A percentile compares a stretch with the other conserved stretches of the same genome.
phyloP scores from a whole-genome alignment of 2,329 filamentous ascomycete species.

The Curvularia spicifera region DNA sequence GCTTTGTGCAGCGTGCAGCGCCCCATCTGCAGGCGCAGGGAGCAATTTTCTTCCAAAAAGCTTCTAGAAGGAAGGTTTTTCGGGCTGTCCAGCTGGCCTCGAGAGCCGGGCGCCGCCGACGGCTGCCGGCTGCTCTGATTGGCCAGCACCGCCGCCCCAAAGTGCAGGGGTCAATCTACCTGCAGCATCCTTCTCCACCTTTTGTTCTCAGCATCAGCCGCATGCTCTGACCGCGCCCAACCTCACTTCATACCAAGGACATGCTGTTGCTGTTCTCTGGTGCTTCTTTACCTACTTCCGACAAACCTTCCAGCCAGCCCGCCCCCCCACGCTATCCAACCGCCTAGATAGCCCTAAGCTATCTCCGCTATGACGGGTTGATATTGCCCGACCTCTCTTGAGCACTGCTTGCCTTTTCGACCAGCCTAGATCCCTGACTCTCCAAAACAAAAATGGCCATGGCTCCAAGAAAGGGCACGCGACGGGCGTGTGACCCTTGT shows the following conservation, averaged over 20 bases:
- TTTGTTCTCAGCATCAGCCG: constrained; percentile 36
- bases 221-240: constrained; percentile 29
- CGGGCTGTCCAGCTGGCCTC: constrained; percentile 1
- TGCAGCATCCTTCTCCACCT: constrained; percentile 40
- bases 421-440: constrained; percentile 23
- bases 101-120: constrained; percentile 4
- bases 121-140: constrained; percentile 17
- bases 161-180: constrained; percentile 30
- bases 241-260: constrained; percentile 16
- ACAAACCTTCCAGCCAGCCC: constrained; percentile 17
- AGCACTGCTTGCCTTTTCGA: constrained; percentile 20
- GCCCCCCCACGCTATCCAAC: constrained; percentile 15
- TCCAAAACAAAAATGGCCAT: constrained; percentile 27
- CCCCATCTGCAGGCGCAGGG: background rate
- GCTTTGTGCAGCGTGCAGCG: background rate
- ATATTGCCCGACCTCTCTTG: constrained; percentile 24
- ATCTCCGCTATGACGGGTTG: constrained; percentile 32
- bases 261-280: constrained; percentile 14
- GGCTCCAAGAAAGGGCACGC: constrained; percentile 45
- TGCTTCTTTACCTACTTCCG: constrained; percentile 15
- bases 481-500: constrained; percentile 47
- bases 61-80: constrained; percentile 18
- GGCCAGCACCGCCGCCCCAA: constrained; percentile 14
- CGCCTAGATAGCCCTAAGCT: constrained; percentile 11
- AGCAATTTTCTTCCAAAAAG: constrained; percentile 11